Percentiles rank a stretch among this genome's conserved stretches.
Evolutionary conservation across 202 grass and related monocot genomes (phyloP).

Genomic region (Carex sylvatica): DNA sequence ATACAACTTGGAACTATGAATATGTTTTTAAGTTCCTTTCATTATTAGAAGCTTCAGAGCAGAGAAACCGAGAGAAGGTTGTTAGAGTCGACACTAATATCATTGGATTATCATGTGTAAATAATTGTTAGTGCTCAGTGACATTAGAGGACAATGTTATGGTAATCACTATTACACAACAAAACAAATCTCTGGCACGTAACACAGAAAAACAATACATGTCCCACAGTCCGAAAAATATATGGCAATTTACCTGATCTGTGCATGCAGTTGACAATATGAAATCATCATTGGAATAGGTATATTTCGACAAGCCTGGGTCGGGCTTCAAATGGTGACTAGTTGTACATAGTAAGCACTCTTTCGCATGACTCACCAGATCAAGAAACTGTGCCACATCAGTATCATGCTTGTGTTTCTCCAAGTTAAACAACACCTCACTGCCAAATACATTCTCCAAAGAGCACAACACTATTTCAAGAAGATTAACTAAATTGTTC

Average conservation of each 20-base stretch:
- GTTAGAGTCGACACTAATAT: background rate
- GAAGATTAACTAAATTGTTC: constrained; percentile 60
- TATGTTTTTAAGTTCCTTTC: background rate
- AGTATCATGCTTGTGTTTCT: constrained; percentile 49
- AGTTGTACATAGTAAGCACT: constrained; percentile 40
- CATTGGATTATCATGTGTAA: background rate
- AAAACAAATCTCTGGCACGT: background rate
- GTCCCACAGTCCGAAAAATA: background rate
- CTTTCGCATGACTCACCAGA: constrained; percentile 46
- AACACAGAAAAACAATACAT: background rate
- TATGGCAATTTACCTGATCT: constrained; percentile 63
- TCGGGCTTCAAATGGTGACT: constrained; percentile 22
- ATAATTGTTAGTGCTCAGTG: background rate
- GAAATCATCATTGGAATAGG: constrained; percentile 22
- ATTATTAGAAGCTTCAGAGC: background rate
- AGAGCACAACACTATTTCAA: constrained; percentile 63
- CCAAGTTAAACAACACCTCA: constrained; percentile 57
- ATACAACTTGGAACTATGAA: background rate
- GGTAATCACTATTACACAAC: background rate
- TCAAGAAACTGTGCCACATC: constrained; percentile 55
- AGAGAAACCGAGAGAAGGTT: background rate
- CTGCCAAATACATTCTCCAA: constrained; percentile 46
- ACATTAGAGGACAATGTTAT: background rate
- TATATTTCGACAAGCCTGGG: constrained; percentile 23
- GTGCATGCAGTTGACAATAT: constrained; percentile 23